Evolutionary conservation across 176 grass and related monocot genomes (phyloP), one percentile per base, ranked within the genome.

Genomic region (Carex littledalei): DNA sequence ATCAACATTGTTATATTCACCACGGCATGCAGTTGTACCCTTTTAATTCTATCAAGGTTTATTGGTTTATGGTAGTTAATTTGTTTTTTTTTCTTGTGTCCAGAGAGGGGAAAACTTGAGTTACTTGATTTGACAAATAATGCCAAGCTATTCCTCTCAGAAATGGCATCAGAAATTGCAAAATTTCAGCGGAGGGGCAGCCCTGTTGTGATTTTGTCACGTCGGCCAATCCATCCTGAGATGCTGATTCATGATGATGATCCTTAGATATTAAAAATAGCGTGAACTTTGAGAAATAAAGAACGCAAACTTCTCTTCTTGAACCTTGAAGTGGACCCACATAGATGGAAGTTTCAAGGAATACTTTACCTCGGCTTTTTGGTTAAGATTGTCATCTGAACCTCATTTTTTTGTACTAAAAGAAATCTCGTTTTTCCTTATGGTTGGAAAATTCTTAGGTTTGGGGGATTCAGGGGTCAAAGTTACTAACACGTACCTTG

Each of bases 121-220:
- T 49, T 41, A 16, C 41, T 83, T 31, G 81, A 83, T 83, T 67
- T 83, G 63, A 47, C 81, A 18, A 66, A 83, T 15, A 83, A 83
- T n/a, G 7, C 61, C 21, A 67, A 50, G n/a, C 37, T 83, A 64
- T 67, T 26, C 13, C 20, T n/a, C 61, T 83, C 81, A 32, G 81
- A 83, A 54, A 49, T 32, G 18, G 21, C 34, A 66, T 67, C 41
- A 53, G 61, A 83, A 83, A 55, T 68, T 50, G 52, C 63, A 52
- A 83, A 83, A 68, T 83, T 83, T 47, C 41, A 83, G 39, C 43
- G 7, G 16, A 24, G 81, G 24, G 81, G 63, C 14, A 63, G 13
- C 7, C 81, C 81, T 31, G 20, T 83, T 55, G 81, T 83, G 32
- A 67, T 32, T 66, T 55, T 83, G 18, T 35, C 81, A 52, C 15